phyloP scores from a whole-genome alignment of 2,329 filamentous ascomycete genomes.

The Calonectria pauciramosa region DNA sequence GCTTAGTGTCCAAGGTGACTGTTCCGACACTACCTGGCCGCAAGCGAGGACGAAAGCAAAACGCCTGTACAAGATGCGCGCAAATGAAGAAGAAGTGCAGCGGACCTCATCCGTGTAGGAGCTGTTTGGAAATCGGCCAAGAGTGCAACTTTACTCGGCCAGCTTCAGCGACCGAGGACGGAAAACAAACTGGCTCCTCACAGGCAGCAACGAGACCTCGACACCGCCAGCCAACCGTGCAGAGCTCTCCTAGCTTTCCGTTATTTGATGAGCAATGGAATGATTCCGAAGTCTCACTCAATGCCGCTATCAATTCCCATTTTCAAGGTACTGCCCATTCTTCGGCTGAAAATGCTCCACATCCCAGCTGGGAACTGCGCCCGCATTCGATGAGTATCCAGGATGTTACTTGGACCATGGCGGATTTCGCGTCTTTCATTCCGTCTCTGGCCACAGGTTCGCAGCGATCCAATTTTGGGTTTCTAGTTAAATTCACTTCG shows the following conservation, averaged over 20 bases:
- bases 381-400: background rate
- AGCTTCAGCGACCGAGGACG: background rate
- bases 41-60: background rate
- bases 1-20: background rate
- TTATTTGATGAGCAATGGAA: no score
- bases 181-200: no score
- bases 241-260: background rate
- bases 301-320: background rate
- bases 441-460: background rate
- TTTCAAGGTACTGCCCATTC: no score
- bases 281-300: background rate
- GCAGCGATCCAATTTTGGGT: background rate
- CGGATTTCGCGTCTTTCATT: background rate
- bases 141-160: background rate
- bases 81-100: background rate
- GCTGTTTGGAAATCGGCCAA: background rate
- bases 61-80: background rate
- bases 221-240: no score
- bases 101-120: background rate
- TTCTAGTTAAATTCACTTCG: background rate
- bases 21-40: background rate
- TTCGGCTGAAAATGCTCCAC: background rate
- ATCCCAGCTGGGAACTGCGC: no score
- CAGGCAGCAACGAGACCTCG: background rate
- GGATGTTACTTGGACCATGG: background rate